A percentile compares a stretch with the other conserved stretches of the same genome.
phyloP scores from a whole-genome alignment of 345 rosid genomes.

The Acer negundo region DNA sequence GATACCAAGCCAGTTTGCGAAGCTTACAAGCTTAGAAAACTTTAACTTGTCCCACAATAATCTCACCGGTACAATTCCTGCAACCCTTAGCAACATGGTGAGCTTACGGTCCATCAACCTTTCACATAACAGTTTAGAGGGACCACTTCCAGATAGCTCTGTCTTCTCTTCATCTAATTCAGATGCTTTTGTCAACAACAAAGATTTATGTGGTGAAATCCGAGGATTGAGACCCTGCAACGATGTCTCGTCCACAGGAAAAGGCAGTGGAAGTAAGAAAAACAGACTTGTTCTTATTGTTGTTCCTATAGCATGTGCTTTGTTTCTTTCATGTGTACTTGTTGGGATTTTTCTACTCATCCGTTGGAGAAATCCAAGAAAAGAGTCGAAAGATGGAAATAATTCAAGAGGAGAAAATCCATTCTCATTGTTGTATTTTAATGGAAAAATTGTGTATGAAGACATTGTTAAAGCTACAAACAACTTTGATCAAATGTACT shows the following conservation, averaged over 20 bases:
- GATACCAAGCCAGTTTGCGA: constrained; percentile 39
- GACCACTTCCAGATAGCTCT: constrained; percentile 39
- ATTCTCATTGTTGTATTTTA: constrained; percentile 18
- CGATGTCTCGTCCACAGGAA: neutral
- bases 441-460: constrained; percentile 31
- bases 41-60: constrained; percentile 39
- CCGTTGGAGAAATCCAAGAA: neutral
- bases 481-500: constrained; percentile 25
- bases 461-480: constrained; percentile 35
- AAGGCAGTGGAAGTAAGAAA: constrained; percentile 1
- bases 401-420: neutral
- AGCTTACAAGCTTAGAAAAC: constrained; percentile 31
- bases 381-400: neutral
- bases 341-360: constrained; percentile 21
- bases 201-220: constrained; percentile 32
- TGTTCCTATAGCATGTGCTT: constrained; percentile 21
- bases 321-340: constrained; percentile 12
- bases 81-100: constrained; percentile 30
- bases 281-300: constrained; percentile 6
- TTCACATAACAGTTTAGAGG: constrained; percentile 43
- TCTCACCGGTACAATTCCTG: constrained; percentile 37
- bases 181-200: constrained; percentile 30
- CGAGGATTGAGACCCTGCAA: constrained; percentile 29
- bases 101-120: constrained; percentile 32
- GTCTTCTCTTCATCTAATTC: constrained; percentile 25